phyloP scores from a whole-genome alignment of 768 basidiomycete genomes.

The Suillus decipiens region DNA sequence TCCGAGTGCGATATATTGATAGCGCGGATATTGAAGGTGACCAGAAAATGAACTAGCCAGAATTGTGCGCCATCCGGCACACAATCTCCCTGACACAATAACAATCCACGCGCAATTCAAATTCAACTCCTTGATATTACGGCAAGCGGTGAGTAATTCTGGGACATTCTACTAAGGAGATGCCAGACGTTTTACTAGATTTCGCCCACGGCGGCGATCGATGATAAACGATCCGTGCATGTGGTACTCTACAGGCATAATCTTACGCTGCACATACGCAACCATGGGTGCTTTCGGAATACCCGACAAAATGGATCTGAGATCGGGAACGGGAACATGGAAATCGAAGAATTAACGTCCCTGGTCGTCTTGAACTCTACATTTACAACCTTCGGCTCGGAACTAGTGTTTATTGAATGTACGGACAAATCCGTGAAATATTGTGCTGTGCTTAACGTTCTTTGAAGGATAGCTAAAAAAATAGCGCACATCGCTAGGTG shows the following conservation, averaged over 20 bases:
- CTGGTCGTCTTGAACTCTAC: constrained; percentile 6
- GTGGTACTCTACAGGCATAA: not conserved
- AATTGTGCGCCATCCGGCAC: not conserved
- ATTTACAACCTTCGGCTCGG: not conserved
- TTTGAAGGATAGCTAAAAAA: not conserved
- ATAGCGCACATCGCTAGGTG: not conserved
- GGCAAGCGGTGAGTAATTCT: not conserved
- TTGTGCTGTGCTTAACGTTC: not conserved
- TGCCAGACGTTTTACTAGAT: not conserved
- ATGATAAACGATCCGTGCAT: not conserved
- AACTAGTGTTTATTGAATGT: not conserved
- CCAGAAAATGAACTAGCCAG: not conserved
- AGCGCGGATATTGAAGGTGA: not conserved
- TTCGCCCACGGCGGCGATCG: not conserved
- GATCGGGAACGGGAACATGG: not conserved
- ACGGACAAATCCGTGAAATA: not conserved
- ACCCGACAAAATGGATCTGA: not conserved
- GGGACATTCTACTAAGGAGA: not conserved
- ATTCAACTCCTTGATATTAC: not conserved
- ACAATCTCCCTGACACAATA: not conserved
- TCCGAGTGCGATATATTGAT: not conserved
- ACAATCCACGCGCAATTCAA: not conserved
- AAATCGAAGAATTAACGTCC: constrained; percentile 1
- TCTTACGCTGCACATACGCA: not conserved
- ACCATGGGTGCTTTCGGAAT: not conserved